These are phyloP conservation scores for Backusella tarrabulga DNA, from an alignment of 192 early-diverging fungal genomes.

Conservation along the genomic window DNA sequence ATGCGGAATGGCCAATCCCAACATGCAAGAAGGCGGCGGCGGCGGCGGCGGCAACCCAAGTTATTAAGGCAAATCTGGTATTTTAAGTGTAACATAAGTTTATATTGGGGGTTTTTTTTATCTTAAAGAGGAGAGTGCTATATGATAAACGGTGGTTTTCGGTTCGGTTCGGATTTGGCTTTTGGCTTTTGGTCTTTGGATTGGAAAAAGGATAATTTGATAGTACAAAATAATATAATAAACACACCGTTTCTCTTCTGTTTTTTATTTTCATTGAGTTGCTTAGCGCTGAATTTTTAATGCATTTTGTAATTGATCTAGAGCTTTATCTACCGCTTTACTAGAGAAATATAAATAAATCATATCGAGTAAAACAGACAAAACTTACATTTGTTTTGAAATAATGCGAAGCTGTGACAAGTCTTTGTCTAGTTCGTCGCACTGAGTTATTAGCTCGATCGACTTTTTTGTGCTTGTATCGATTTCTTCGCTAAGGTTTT, in stretches of 20 bases:
- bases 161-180: neutral
- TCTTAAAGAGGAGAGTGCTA: neutral
- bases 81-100: neutral
- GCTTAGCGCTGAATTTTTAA: neutral
- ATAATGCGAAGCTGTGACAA: conserved; percentile 19
- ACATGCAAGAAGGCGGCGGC: conserved; percentile 20
- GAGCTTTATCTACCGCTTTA: conserved; percentile 13
- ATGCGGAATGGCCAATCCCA: conserved; percentile 46
- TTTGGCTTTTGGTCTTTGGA: too few relatives aligned
- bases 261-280: neutral
- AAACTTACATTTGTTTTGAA: conserved; percentile 12
- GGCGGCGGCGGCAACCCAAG: conserved; percentile 5
- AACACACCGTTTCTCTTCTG: too few relatives aligned
- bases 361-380: too few relatives aligned
- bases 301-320: conserved; percentile 12
- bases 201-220: too few relatives aligned
- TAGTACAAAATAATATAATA: too few relatives aligned
- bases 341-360: neutral
- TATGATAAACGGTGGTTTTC: neutral
- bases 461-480: conserved; percentile 20
- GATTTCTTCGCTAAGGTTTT: conserved; percentile 13
- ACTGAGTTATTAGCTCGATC: conserved; percentile 27
- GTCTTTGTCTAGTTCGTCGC: conserved; percentile 40
- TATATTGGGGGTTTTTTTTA: neutral
- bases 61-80: neutral